Conservation (phyloP, 2,329 filamentous ascomycete genomes). For the Sporothrix phasma region DNA sequence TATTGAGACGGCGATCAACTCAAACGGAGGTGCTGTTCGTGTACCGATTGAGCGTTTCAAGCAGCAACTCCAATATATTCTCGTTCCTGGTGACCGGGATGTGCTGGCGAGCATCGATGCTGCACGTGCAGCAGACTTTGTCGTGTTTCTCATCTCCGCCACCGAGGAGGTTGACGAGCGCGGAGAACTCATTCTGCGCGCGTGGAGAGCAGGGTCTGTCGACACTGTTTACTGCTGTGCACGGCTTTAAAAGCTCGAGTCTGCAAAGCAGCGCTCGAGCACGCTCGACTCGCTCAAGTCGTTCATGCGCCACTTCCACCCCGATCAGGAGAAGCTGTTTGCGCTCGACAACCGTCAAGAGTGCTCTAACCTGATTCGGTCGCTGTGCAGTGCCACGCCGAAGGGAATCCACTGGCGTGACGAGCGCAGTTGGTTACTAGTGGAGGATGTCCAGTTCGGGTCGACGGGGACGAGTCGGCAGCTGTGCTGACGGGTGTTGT, state of each 20-base stretch:
- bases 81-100: conserved; percentile 59
- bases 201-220: conserved; percentile 93
- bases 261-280: conserved; percentile 66
- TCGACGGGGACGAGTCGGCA: conserved; percentile 34
- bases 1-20: conserved; percentile 50
- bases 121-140: conserved; percentile 81
- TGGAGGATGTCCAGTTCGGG: conserved; percentile 70
- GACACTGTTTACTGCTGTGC: conserved; percentile 77
- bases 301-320: conserved; percentile 91
- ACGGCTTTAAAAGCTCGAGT: conserved; percentile 69
- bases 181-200: conserved; percentile 75
- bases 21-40: conserved; percentile 27
- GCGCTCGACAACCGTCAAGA: conserved; percentile 83
- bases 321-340: conserved; percentile 81
- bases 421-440: conserved; percentile 88
- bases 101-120: conserved; percentile 73
- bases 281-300: conserved; percentile 77
- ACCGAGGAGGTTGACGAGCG: conserved; percentile 73
- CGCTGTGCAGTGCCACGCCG: conserved; percentile 81
- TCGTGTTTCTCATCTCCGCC: conserved; percentile 75
- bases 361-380: conserved; percentile 80
- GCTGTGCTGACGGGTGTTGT: conserved; percentile 72
- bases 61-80: conserved; percentile 73
- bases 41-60: conserved; percentile 84
- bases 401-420: conserved; percentile 96